These are phyloP conservation scores for Agapanthus africanus DNA, from an alignment of 106 monocot genomes.

Conservation along the genomic window DNA sequence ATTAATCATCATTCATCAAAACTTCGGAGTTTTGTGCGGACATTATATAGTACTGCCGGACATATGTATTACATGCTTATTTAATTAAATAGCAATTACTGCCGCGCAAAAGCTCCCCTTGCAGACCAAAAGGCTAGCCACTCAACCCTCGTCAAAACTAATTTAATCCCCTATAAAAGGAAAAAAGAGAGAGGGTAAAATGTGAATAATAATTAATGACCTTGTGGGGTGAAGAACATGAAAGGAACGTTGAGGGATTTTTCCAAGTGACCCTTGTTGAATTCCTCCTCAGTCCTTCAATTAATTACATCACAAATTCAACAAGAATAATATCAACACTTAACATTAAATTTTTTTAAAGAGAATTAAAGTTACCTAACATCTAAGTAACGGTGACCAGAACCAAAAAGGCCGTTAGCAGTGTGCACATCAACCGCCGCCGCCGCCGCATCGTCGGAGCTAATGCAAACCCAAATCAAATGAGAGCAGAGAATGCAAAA, in stretches of 20 bases:
- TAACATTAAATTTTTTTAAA: not conserved
- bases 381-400: conserved; percentile 56
- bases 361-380: conserved; percentile 45
- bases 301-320: not conserved
- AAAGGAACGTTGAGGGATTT: conserved; percentile 60
- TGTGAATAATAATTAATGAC: conserved; percentile 9
- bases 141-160: too few species aligned
- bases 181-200: not conserved
- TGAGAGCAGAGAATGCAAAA: not conserved
- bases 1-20: not conserved
- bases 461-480: not conserved
- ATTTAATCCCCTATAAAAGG: too few species aligned
- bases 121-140: too few species aligned
- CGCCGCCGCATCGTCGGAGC: not conserved
- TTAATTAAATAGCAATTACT: too few species aligned
- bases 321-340: too few species aligned
- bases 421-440: conserved; percentile 41
- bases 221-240: conserved; percentile 67
- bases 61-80: too few species aligned
- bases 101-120: too few species aligned
- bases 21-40: too few species aligned
- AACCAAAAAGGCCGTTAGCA: conserved; percentile 37
- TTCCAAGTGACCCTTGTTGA: conserved; percentile 46
- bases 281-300: conserved; percentile 70
- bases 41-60: too few species aligned